Evolutionary conservation across 2,329 filamentous ascomycete genomes (phyloP), one percentile per base, ranked within the genome.

Genomic region (Botrytis squamosa): DNA sequence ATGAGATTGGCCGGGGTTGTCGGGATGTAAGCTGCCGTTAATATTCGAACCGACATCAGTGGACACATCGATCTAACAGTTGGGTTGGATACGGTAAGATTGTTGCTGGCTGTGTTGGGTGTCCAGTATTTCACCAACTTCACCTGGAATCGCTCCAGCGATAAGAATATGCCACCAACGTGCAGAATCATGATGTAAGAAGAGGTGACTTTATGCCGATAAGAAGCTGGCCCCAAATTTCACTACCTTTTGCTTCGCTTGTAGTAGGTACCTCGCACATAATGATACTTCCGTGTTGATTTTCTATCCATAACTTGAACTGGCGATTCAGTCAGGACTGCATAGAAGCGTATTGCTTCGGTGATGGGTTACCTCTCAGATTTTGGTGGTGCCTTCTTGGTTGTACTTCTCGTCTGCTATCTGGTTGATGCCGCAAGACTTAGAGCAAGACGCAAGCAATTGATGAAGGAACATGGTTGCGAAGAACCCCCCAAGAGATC

Each of bases 401-500:
- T 38, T 6, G 38, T 38, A 12, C 9, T 60, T 22, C 14, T 38
- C 0, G 25, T 40, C 36, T 63, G 33, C 57, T 38, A 62, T 40
- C 22, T 40, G 33, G 2, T 62, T 40, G 59, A n/a, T 63, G 36
- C 36, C 2, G 60, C 36, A 25, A 63, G 36, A 40, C 1, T 63
- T 7, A n/a, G 10, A 63, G 20, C 6, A 9, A 63, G 12, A 63
- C 20, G 22, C 36, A 40, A 63, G 25, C 9, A 14, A 42, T 42
- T n/a, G 1, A n/a, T 25, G 60, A 18, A 42, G 36, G 16, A 36
- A 36, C 81, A 86, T 76, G 85, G 85, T 72, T 88, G 86, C 78
- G 80, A 85, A 64, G 82, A 83, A 16, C 83, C 84, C n/a, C 77
- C 81, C n/a, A 78, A 80, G 4, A 85, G 83, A 74, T 85, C 84